These are phyloP conservation scores for Larix kaempferi DNA, from an alignment of 75 land plant species.

Conservation along the genomic window DNA sequence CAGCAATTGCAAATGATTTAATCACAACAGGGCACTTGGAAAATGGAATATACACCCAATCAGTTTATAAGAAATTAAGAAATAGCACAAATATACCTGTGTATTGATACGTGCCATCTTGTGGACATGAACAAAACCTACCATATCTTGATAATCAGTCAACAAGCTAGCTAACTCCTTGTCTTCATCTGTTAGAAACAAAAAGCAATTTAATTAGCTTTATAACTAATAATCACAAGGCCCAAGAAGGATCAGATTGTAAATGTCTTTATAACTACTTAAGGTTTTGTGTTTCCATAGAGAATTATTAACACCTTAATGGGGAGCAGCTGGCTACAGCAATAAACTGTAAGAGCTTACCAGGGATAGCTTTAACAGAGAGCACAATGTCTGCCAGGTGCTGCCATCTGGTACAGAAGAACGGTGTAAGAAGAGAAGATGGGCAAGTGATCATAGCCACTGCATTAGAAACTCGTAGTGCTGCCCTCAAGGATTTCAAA, in stretches of 20 bases:
- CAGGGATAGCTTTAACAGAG: conserved; percentile 82
- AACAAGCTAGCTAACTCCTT: conserved; percentile 77
- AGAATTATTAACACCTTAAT: neutral
- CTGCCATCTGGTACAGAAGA: conserved; percentile 81
- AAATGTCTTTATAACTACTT: neutral
- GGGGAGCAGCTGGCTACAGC: neutral
- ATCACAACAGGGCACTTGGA: neutral
- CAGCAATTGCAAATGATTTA: neutral
- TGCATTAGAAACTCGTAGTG: conserved; percentile 67
- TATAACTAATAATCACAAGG: neutral
- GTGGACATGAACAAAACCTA: conserved; percentile 83
- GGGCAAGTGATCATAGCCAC: conserved; percentile 87
- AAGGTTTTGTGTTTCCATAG: neutral
- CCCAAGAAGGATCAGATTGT: neutral
- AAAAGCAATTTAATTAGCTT: neutral
- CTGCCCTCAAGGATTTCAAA: conserved; percentile 58
- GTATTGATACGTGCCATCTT: conserved; percentile 83
- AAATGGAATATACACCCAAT: neutral
- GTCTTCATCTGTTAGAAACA: conserved; percentile 73
- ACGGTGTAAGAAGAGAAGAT: conserved; percentile 61
- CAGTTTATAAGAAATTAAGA: neutral
- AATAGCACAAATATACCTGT: conserved; percentile 45
- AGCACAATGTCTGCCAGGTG: conserved; percentile 91
- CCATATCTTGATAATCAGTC: conserved; percentile 85
- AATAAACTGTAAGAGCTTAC: conserved; percentile 23